Base-by-base conservation (phyloP, 2,329 filamentous ascomycete genomes). In the Diaporthe vexans region DNA sequence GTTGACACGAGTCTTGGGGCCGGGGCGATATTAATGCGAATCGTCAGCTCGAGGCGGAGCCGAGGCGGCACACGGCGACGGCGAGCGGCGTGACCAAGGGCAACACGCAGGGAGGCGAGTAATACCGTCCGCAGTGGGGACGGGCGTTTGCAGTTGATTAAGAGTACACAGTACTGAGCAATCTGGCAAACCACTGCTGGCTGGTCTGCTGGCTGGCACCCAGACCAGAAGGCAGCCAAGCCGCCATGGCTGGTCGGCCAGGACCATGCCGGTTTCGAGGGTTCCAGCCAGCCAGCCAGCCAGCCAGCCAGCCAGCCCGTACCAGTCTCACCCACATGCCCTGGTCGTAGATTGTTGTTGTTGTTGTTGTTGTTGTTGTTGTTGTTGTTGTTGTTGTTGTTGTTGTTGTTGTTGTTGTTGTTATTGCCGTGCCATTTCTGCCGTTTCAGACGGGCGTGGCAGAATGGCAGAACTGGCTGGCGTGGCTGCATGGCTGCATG, bases 201-300 rank as follows among this genome's bases (percentile, higher is more conserved):
- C 29, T 29, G 29, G 29, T 5, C 29, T 3, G 29, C 29, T 43
- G 40, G 17, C 59, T n/a, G 40, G 40, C 33, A n/a, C 54, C 8
- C 17, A 9, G 26, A 17, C 40, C 40, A 43, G 5, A 43, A 65
- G 29, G 59, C 59, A 15, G 59, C 59, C 59, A 65, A 65, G 59
- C 43, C 59, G 59, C 43, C 43, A 67, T 24, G 61, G 46, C 46
- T 33, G 61, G 46, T 67, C 43, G 61, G 61, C 43, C 43, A 67
- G 61, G 61, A 52, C 61, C 43, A 67, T 51, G 61, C 61, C 61
- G 61, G 61, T 67, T 67, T 65, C 59, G 59, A 65, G n/a, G 40
- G 59, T 33, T 65, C 59, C 59, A 51, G 59, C 59, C 59, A 51
- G 59, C 40, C 40, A 48, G 43, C 58, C 43, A 21, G 43, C 40